Evolutionary conservation across 176 grass and related monocot genomes (phyloP).

Genomic region (Avena sativa): DNA sequence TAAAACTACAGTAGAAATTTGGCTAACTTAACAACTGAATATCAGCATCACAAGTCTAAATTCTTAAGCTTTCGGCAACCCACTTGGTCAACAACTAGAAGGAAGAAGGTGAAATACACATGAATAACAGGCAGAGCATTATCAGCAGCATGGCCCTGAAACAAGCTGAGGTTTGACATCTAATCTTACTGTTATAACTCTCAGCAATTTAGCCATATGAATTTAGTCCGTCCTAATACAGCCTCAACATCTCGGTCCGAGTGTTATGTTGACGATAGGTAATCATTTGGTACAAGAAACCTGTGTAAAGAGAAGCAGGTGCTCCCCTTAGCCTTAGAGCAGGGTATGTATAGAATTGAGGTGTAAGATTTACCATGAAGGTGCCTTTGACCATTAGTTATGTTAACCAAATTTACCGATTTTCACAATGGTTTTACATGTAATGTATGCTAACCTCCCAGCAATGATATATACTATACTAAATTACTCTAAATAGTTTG

Average conservation of each 20-base stretch:
- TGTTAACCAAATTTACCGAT: neutral
- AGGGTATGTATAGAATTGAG: neutral
- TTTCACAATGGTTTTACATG: neutral
- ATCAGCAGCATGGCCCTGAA: neutral
- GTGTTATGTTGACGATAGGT: neutral
- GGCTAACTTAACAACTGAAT: neutral
- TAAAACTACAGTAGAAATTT: neutral
- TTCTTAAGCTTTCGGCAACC: neutral
- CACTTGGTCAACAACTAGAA: neutral
- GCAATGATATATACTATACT: neutral
- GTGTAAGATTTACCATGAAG: neutral
- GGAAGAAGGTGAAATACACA: neutral
- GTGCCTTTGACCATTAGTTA: neutral
- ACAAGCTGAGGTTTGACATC: neutral
- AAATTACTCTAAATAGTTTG: neutral
- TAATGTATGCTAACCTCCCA: neutral
- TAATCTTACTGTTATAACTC: neutral
- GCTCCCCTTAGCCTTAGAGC: neutral
- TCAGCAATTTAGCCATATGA: neutral
- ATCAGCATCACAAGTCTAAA: neutral
- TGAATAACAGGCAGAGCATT: neutral
- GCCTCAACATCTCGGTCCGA: too few species aligned
- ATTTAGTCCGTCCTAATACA: neutral
- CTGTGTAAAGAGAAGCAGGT: neutral
- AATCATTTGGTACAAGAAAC: neutral